These are phyloP conservation scores for Penicillium sp. DNA, from an alignment of 2,329 filamentous ascomycete genomes.

Conservation along the genomic window DNA sequence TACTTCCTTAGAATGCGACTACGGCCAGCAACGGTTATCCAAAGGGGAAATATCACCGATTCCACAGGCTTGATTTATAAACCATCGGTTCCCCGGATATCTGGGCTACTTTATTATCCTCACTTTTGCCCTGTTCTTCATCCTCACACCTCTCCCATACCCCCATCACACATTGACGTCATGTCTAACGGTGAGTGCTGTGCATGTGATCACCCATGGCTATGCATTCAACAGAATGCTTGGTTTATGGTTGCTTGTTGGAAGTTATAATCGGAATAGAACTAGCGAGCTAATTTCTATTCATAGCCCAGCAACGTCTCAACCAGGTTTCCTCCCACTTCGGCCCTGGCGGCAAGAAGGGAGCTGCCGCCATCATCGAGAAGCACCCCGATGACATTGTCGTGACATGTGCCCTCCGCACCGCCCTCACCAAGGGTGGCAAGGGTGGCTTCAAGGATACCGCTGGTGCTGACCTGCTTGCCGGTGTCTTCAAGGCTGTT, in stretches of 20 bases:
- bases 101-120: conserved; percentile 2
- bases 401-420: conserved; percentile 87
- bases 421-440: conserved; percentile 87
- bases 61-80: conserved; percentile 13
- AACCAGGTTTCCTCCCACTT: conserved; percentile 60
- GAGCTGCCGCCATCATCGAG: conserved; percentile 37
- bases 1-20: conserved; percentile 23
- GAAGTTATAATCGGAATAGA: too few species aligned
- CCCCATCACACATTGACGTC: conserved; percentile 28
- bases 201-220: conserved; percentile 7
- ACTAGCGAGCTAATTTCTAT: conserved; percentile 6
- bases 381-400: conserved; percentile 71
- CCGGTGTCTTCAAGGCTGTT: conserved; percentile 76
- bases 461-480: conserved; percentile 77
- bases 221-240: conserved; percentile 9
- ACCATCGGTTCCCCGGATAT: conserved; percentile 7
- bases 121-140: neutral
- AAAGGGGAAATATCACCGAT: conserved; percentile 24
- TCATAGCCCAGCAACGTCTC: conserved; percentile 58
- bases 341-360: conserved; percentile 40
- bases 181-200: conserved; percentile 45
- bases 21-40: conserved; percentile 8
- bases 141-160: conserved; percentile 3
- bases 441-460: conserved; percentile 97
- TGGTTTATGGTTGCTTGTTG: neutral